A percentile compares a stretch with the other conserved stretches of the same genome.
Conservation (phyloP, 352 stramenopile species). For the Globisporangium solare region DNA sequence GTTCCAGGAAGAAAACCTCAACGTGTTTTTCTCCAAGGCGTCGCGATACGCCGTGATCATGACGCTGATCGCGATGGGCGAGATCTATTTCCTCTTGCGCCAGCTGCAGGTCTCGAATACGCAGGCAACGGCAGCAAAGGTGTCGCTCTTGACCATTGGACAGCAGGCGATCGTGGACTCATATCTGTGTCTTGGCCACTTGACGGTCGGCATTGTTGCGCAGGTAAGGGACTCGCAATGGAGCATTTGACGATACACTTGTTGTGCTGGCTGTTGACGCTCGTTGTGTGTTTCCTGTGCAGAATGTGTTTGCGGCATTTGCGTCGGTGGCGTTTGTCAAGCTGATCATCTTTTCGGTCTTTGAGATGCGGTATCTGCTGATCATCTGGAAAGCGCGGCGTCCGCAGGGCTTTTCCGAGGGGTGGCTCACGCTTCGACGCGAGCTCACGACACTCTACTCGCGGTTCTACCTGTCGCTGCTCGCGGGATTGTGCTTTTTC, state of each 20-base stretch:
- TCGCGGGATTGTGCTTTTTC: conserved; percentile 87
- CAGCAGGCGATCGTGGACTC: conserved; percentile 90
- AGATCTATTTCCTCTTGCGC: conserved; percentile 84
- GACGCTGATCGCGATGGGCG: conserved; percentile 79
- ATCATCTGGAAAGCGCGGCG: conserved; percentile 95
- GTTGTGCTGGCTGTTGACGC: not conserved
- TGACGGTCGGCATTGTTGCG: conserved; percentile 92
- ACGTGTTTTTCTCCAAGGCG: conserved; percentile 77
- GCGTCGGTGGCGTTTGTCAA: conserved; percentile 97
- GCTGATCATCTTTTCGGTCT: conserved; percentile 97
- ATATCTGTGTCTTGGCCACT: conserved; percentile 93
- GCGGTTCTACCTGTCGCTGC: conserved; percentile 94
- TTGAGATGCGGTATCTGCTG: conserved; percentile 98
- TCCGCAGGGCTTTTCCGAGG: conserved; percentile 79
- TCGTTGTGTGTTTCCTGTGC: conserved; percentile 7
- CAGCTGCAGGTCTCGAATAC: conserved; percentile 85
- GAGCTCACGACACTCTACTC: conserved; percentile 94
- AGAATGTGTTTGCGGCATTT: conserved; percentile 96
- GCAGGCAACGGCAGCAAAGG: conserved; percentile 76
- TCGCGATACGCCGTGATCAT: conserved; percentile 79
- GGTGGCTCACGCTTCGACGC: conserved; percentile 84
- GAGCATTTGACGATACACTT: not conserved
- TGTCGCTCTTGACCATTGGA: conserved; percentile 80
- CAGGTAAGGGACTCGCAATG: conserved; percentile 21
- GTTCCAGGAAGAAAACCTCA: conserved; percentile 81